Evolutionary conservation across 768 basidiomycete genomes (phyloP), one percentile per base, ranked within the genome.

Genomic region (Boletus patriciae): DNA sequence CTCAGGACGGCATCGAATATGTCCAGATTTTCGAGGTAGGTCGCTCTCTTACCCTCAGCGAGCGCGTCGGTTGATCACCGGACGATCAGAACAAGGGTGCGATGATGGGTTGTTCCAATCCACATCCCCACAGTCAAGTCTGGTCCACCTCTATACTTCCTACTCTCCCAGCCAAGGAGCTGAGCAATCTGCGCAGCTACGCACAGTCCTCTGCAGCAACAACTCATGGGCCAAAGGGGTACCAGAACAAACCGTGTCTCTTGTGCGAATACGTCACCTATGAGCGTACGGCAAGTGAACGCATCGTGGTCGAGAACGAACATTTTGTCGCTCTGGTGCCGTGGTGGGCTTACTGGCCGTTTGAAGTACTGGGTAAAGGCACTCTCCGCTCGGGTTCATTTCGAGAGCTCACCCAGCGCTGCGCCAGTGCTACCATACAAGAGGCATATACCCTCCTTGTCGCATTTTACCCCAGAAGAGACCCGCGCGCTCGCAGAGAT

Each of bases 341-440:
- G 3, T 96, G 92, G 87, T 97, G 94, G 94, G 94, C 94, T 7
- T 83, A 83, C 33, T 97, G 94, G 94, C 94, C 94, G 0, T 97
- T 86, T 67, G 94, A 97, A 70, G 78, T 87, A 18, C 73, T 95
- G 63, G 68, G 90, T 88, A 31, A 63, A 64, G 2, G 78, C 34
- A 2, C 13, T 23, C 21, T 31, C 21, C 8, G 34, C 46, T 36
- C 8, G 34, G 8, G 2, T 40, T 21, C 42, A 42, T 43, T 40
- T 60, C 12, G 45, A 46, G 45, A 15, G 42, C 62, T 57, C 12
- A 48, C 37, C 34, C 45, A 5, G 25, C 44, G 38, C 6, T 37
- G 23, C 13, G 13, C 19, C 58, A 92, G 90, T 93, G 48, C 74
- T 93, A 31, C 90, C 91, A 0, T 83, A 87, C 73, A 82, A 80